phyloP scores from a whole-genome alignment of 23 red algal species.

The Gracilaria gracilis region DNA sequence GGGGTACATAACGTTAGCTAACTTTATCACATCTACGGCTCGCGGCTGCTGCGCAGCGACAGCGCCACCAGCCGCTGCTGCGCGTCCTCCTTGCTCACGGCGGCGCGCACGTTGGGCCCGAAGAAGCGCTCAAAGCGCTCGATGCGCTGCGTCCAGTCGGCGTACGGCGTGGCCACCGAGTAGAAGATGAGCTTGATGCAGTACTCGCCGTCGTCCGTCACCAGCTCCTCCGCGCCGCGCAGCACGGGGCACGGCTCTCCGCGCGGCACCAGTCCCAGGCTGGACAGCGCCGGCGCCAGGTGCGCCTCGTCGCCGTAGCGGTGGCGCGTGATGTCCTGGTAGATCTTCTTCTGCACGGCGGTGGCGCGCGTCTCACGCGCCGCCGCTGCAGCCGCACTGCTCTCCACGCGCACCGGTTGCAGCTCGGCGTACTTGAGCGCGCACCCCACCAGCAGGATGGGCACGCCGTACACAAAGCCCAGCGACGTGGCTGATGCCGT shows the following conservation, averaged over 20 bases:
- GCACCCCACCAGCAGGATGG: conserved; percentile 87
- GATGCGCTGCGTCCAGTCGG: conserved; percentile 50
- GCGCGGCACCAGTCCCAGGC: conserved; percentile 82
- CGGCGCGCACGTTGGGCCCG: conserved; percentile 73
- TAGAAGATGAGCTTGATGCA: conserved; percentile 72
- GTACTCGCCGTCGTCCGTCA: conserved; percentile 70
- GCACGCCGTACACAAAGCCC: conserved; percentile 97
- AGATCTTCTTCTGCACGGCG: conserved; percentile 88
- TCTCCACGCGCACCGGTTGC: conserved; percentile 70
- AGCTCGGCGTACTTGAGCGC: conserved; percentile 99
- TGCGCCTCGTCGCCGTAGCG: conserved; percentile 97
- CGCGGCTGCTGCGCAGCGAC: conserved; percentile 34
- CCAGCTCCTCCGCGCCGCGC: conserved; percentile 58
- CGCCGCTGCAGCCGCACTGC: conserved; percentile 26
- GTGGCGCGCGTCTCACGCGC: conserved; percentile 73
- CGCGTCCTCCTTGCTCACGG: conserved; percentile 65
- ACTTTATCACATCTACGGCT: too few relatives aligned
- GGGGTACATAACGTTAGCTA: too few relatives aligned
- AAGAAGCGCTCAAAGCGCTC: conserved; percentile 91
- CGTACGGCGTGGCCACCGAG: conserved; percentile 76
- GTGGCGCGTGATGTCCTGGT: conserved; percentile 93
- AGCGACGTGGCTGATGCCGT: conserved; percentile 91
- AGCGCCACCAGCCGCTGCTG: conserved; percentile 83
- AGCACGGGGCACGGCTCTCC: conserved; percentile 84
- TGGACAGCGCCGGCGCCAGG: conserved; percentile 71